Conservation (phyloP, 108 stramenopile species). For the Schizochytrium sp. region DNA sequence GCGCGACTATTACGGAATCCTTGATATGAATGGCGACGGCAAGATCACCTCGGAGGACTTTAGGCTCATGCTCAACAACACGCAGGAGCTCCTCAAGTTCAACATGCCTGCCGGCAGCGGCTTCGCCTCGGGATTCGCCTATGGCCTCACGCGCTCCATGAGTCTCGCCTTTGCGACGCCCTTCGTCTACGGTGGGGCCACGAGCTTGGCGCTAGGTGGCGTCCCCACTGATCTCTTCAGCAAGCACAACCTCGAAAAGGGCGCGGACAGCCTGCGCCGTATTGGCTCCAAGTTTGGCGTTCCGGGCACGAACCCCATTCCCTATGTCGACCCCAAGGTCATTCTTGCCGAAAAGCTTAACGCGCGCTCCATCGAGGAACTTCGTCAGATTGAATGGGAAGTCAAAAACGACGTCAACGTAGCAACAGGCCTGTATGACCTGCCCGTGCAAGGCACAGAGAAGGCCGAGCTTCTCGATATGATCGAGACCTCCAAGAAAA, state of each 20-base stretch:
- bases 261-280: neutral
- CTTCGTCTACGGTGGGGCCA: neutral
- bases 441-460: neutral
- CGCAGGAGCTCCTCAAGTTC: neutral
- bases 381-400: neutral
- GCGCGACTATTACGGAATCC: neutral
- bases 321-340: neutral
- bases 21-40: neutral
- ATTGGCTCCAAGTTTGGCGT: neutral
- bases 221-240: neutral
- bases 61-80: neutral
- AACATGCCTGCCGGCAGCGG: conserved; percentile 17
- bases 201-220: neutral
- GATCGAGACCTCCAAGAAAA: neutral
- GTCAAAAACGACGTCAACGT: neutral
- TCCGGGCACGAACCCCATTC: neutral
- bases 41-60: neutral
- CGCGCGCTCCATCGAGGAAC: neutral
- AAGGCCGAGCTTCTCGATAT: neutral
- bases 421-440: neutral
- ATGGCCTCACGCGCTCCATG: neutral
- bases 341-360: neutral
- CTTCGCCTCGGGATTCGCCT: neutral
- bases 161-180: neutral
- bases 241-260: neutral